Percentiles rank a stretch among this genome's conserved stretches.
Conservation (phyloP, 805 yeast genomes). For the Cyberlindnera amylophila region DNA sequence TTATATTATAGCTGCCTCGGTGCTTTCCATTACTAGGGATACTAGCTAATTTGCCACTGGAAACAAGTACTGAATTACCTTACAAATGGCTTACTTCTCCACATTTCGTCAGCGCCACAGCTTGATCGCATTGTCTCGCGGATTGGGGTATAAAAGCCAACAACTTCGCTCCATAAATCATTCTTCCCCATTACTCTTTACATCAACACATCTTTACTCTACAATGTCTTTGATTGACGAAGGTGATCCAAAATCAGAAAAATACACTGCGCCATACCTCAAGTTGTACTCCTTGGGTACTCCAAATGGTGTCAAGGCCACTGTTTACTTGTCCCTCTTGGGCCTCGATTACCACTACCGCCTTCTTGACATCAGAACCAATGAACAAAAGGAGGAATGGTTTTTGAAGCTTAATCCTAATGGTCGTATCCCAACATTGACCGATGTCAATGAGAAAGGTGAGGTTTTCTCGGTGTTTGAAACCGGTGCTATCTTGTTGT, state of each 20-base stretch:
- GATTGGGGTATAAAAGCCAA: too few relatives aligned
- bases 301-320: conserved; percentile 40
- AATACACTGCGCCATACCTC: conserved; percentile 38
- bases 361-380: conserved; percentile 37
- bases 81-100: too few relatives aligned
- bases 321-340: conserved; percentile 33
- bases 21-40: too few relatives aligned
- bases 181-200: neutral
- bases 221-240: conserved; percentile 9
- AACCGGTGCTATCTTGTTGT: conserved; percentile 58
- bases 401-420: conserved; percentile 55
- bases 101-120: too few relatives aligned
- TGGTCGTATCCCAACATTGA: conserved; percentile 59
- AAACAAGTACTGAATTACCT: too few relatives aligned
- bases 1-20: too few relatives aligned
- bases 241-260: conserved; percentile 30
- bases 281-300: conserved; percentile 42
- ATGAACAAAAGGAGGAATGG: conserved; percentile 54
- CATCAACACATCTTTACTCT: neutral
- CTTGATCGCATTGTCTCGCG: too few relatives aligned
- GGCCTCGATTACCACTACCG: conserved; percentile 32
- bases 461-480: conserved; percentile 46
- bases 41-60: too few relatives aligned
- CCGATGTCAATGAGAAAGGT: conserved; percentile 36
- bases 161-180: too few relatives aligned